Base-by-base conservation (phyloP, 2,329 filamentous ascomycete genomes). In the Periconia macrospinosa region DNA sequence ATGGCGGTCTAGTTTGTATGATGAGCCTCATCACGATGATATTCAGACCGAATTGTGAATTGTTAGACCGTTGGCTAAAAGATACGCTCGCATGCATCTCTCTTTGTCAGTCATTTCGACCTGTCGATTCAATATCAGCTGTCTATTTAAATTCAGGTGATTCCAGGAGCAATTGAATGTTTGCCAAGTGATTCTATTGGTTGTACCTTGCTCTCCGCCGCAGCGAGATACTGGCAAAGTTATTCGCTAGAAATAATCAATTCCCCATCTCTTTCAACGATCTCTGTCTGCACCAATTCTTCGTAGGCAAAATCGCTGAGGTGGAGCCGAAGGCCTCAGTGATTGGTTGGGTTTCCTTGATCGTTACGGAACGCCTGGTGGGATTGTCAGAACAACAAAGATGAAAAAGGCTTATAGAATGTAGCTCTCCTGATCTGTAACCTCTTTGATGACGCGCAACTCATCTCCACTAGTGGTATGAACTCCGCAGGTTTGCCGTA, bases 281-380 rank as follows among this genome's bases (percentile, higher is more conserved):
- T 41, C 35, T 56, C 50, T 19, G 51, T 17, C 18, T 52, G 41
- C 18, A 45, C 54, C 49, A 63, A 52, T 61, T 60, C 56, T 53
- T 62, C 42, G 46, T 47, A 55, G 20, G 60, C 37, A 37, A 63
- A 61, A 41, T 63, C 53, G 35, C 49, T 59, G 5, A 63, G 59
- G 41, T 27, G 52, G 45, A 62, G 54, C 45, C 30, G 54, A 13
- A 62, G 49, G 42, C 59, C 57, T 42, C 47, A 40, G 48, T 56
- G 45, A 44, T 58, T 35, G 18, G 50, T 50, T 33, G 55, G 48
- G 47, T 60, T 56, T 37, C 61, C 61, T 45, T 61, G 11, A 8
- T 59, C 51, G 41, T 69, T 54, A 41, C 68, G 68, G 55, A 70
- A 68, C 30, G 55, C 52, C 66, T 65, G 52, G 18, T 41, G 33